Evolutionary conservation across 441 rosid genomes (phyloP).

Genomic region (Flueggea neowawraea): DNA sequence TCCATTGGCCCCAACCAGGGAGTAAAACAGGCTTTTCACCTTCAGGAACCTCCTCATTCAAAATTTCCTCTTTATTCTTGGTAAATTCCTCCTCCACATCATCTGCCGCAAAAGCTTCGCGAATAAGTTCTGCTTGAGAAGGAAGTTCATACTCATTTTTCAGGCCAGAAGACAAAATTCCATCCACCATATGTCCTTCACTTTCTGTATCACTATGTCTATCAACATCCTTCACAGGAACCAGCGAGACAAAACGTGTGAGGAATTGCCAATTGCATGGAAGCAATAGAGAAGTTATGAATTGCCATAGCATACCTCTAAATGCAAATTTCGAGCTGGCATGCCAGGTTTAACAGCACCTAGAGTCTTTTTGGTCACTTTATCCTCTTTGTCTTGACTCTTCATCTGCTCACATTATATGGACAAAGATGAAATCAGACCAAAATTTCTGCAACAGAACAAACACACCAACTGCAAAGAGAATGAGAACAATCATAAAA

Average conservation of each 20-base stretch:
- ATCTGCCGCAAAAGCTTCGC: constrained; percentile 90
- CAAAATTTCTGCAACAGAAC: neutral
- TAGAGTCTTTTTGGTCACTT: constrained; percentile 26
- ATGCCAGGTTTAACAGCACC: constrained; percentile 22
- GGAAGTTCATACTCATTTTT: constrained; percentile 63
- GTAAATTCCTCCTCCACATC: constrained; percentile 79
- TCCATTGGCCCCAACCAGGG: constrained; percentile 99
- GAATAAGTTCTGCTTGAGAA: constrained; percentile 88
- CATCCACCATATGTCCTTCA: constrained; percentile 79
- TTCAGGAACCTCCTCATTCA: constrained; percentile 75
- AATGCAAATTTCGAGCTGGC: constrained; percentile 23
- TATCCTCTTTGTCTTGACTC: constrained; percentile 26
- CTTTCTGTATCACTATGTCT: constrained; percentile 69
- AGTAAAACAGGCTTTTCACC: constrained; percentile 74
- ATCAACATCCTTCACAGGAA: constrained; percentile 29
- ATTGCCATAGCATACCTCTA: constrained; percentile 31
- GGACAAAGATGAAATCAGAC: constrained; percentile 9
- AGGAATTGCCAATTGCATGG: constrained; percentile 5
- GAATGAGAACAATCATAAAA: constrained; percentile 31
- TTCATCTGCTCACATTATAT: constrained; percentile 44
- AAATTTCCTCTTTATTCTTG: constrained; percentile 59
- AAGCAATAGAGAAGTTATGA: neutral
- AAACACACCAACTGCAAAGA: neutral
- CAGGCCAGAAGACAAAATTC: constrained; percentile 50
- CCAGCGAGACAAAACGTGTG: neutral